Conservation (phyloP, 1,284 basidiomycete species). For the Pseudozyma hubeiensis region DNA sequence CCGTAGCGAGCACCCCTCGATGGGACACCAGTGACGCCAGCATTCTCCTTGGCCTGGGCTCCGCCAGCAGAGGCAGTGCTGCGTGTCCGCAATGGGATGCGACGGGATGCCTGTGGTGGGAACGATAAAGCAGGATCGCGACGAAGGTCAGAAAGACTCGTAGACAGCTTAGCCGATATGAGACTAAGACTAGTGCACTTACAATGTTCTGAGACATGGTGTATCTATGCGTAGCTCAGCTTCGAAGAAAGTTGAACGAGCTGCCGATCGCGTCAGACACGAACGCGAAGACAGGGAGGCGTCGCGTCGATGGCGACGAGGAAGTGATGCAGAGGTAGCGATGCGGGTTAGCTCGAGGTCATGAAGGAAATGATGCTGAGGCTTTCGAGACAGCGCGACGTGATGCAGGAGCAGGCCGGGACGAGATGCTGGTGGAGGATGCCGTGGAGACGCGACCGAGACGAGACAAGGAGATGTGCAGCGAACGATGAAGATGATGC, state of each 20-base stretch:
- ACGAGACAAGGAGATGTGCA: conserved; percentile 9
- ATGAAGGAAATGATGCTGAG: conserved; percentile 10
- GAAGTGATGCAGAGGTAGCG: conserved; percentile 14
- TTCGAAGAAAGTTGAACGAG: conserved; percentile 5
- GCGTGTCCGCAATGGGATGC: conserved; percentile 51
- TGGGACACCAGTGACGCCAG: conserved; percentile 29
- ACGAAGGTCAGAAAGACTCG: conserved; percentile 12
- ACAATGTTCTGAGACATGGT: conserved; percentile 41
- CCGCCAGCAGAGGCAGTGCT: conserved; percentile 43
- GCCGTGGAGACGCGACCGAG: conserved; percentile 15
- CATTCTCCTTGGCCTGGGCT: conserved; percentile 50
- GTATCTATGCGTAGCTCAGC: conserved; percentile 4
- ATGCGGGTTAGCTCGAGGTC: conserved; percentile 27
- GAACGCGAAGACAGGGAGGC: conserved; percentile 4
- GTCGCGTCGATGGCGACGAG: conserved; percentile 25
- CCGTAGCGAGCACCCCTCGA: conserved; percentile 33
- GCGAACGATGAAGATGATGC: conserved; percentile 4
- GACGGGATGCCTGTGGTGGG: conserved; percentile 38
- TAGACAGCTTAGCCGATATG: too few species aligned
- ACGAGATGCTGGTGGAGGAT: conserved; percentile 4
- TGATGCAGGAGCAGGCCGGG: not conserved
- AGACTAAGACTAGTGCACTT: conserved; percentile 9
- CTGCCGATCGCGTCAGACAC: conserved; percentile 33
- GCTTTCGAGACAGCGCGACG: conserved; percentile 19
- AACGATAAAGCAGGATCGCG: not conserved